Conservation (phyloP, 1,284 basidiomycete species). For the Athelia psychrophila region DNA sequence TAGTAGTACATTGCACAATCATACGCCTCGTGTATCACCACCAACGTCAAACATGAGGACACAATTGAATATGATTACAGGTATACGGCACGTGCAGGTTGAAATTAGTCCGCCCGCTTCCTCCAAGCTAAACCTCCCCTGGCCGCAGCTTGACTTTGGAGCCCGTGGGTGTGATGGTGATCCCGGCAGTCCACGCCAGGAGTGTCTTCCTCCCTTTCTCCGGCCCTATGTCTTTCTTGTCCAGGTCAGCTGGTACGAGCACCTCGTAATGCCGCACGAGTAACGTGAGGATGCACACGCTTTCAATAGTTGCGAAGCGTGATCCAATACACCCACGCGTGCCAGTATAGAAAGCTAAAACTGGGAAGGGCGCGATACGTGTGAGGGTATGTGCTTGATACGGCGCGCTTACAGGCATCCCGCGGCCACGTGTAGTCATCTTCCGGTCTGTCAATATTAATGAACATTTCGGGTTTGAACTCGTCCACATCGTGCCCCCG, state of each 20-base stretch:
- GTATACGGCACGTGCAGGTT: no score
- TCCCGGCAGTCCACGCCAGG: constrained; percentile 26
- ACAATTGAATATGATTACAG: no score
- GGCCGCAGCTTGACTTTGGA: neutral
- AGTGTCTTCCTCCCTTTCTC: constrained; percentile 24
- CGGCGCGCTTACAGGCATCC: constrained; percentile 20
- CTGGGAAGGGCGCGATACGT: constrained; percentile 10
- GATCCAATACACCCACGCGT: constrained; percentile 39
- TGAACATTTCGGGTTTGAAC: constrained; percentile 46
- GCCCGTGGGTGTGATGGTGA: constrained; percentile 27
- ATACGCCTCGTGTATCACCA: no score
- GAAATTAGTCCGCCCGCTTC: no score
- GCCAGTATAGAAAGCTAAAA: constrained; percentile 36
- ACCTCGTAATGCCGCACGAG: constrained; percentile 26
- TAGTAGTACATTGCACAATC: no score
- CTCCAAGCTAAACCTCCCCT: no score
- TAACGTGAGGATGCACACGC: constrained; percentile 23
- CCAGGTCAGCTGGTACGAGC: constrained; percentile 29
- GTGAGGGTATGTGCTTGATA: neutral
- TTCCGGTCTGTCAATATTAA: constrained; percentile 31
- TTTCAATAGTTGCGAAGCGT: constrained; percentile 26
- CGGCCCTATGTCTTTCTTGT: constrained; percentile 9
- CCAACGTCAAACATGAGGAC: no score
- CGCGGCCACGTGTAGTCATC: constrained; percentile 35
- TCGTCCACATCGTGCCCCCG: constrained; percentile 42